Base-by-base conservation (phyloP, 495 filamentous ascomycete genomes). In the Penicillium paradoxum region DNA sequence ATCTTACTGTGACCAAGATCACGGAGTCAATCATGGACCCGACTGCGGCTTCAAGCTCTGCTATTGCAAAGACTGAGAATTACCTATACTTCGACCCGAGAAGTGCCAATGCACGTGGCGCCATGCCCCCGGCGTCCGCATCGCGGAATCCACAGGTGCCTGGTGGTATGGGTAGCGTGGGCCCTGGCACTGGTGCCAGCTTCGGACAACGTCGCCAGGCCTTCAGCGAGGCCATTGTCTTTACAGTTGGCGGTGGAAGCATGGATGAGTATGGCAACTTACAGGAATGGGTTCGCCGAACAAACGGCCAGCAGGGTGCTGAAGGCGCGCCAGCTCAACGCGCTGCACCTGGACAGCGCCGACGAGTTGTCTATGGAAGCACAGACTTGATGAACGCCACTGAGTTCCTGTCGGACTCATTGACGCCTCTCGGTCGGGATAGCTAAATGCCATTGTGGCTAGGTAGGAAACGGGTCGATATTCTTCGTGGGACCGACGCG, bases 231-330 rank as follows among this genome's bases (percentile, higher is more conserved):
- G 92, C 93, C 7, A 86, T 97, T 50, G 95, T 97, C 24, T 97
- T 99, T 62, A 95, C 90, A 14, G 92, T 99, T 17, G 93, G 93
- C 10, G 93, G 93, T 47, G 93, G 95, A 21, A 96, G 90, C 61
- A 97, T 97, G 91, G 95, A 97, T 59, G 95, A 99, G 67, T 99
- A 99, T 68, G 91, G 91, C 13, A 99, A 99, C 66, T 67, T 99
- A 65, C 90, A 95, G 64, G 93, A 97, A 63, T 99, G 95, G 95
- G 89, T 90, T 7, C 81, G 82, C 65, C 80, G 91, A 48, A 87
- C 86, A 6, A 83, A 77, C 48, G 78, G 79, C 32, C 76, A 77
- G 34, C 66, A 65, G 17, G 78, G 77, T 3, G 66, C 66, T 27
- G 77, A 73, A 30, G 74, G 71, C 11, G 67, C 78, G 8, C 71